Evolutionary conservation across 2,329 filamentous ascomycete species (phyloP), one percentile per base, ranked within the genome.

Genomic region (Endoconidiophora polonica): DNA sequence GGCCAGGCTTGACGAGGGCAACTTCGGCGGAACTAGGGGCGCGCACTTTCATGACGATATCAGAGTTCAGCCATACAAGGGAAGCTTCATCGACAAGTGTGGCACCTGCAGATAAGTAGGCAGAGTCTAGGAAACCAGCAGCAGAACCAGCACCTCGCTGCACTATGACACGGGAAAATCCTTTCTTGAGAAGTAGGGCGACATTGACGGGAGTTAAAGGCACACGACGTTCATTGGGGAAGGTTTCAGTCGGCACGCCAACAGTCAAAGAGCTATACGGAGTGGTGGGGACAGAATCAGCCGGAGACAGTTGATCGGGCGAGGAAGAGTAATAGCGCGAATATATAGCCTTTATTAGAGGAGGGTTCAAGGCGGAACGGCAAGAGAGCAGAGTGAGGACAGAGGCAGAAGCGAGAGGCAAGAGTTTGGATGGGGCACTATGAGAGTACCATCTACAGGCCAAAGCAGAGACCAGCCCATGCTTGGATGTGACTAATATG

Each of bases 141-240:
- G 77, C 73, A 44, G 73, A 69, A 7, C 87, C 87, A n/a, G 86
- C 86, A 37, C 84, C 84, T 18, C 78, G 76, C 66, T 94, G 84
- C 37, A 94, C 74, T 2, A 94, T 66, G 22, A 94, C 76, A 54
- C 78, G 77, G 33, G 71, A 73, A 62, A 86, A 91, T 33, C 86
- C 87, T 63, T 93, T 94, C 63, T 93, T 93, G 55, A 88, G 75
- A 1, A 94, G 67, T 1, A 93, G 68, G 2, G 80, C 74, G 14
- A 87, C 84, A 66, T 94, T 94, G 55, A 84, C 77, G 1, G 87
- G 87, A 0, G 85, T 90, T 50, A 94, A 72, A 26, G 87, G 85
- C 12, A 94, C 86, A 46, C 87, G 83, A 40, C 82, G 79, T 66
- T 94, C 87, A 52, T 80, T 77, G 1, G 79, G 75, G 58, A 75